Evolutionary conservation across 768 basidiomycete genomes (phyloP).

Genomic region (Mycena vulgaris): DNA sequence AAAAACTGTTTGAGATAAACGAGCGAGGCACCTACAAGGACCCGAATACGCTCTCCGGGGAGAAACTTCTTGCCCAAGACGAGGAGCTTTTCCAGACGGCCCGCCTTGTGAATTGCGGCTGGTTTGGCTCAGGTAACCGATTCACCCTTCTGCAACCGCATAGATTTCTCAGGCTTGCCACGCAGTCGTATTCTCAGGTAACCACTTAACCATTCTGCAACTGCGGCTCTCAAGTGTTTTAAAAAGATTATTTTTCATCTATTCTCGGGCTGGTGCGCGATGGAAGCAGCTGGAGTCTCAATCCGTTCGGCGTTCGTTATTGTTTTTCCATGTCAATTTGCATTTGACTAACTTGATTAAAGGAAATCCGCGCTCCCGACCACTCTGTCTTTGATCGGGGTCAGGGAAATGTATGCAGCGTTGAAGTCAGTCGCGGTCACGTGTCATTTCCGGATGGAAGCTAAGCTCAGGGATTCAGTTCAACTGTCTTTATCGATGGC

Average conservation of each 20-base stretch:
- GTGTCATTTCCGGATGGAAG: too few relatives aligned
- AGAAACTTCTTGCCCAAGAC: slow-evolving; percentile 67
- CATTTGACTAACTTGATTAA: background rate
- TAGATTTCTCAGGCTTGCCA: slow-evolving; percentile 12
- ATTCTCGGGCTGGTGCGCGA: slow-evolving; percentile 86
- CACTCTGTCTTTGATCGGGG: slow-evolving; percentile 84
- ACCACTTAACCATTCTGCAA: background rate
- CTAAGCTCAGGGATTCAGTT: slow-evolving; percentile 73
- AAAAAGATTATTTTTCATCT: slow-evolving; percentile 79
- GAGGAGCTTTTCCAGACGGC: slow-evolving; percentile 91
- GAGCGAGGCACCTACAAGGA: slow-evolving; percentile 77
- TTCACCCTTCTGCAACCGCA: slow-evolving; percentile 4
- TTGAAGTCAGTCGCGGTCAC: slow-evolving; percentile 76
- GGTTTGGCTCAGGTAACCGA: slow-evolving; percentile 74
- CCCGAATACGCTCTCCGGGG: slow-evolving; percentile 62
- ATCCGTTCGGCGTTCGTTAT: slow-evolving; percentile 76
- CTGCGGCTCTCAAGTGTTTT: slow-evolving; percentile 15
- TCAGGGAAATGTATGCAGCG: slow-evolving; percentile 85
- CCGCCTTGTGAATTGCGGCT: slow-evolving; percentile 82
- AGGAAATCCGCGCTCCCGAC: slow-evolving; percentile 78
- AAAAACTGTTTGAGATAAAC: slow-evolving; percentile 84
- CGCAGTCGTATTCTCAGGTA: background rate
- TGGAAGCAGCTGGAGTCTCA: slow-evolving; percentile 84
- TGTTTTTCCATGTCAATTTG: background rate
- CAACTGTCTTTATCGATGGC: slow-evolving; percentile 90